Base-by-base conservation (phyloP, 768 basidiomycete genomes). In the Neoboletus magnificus region DNA sequence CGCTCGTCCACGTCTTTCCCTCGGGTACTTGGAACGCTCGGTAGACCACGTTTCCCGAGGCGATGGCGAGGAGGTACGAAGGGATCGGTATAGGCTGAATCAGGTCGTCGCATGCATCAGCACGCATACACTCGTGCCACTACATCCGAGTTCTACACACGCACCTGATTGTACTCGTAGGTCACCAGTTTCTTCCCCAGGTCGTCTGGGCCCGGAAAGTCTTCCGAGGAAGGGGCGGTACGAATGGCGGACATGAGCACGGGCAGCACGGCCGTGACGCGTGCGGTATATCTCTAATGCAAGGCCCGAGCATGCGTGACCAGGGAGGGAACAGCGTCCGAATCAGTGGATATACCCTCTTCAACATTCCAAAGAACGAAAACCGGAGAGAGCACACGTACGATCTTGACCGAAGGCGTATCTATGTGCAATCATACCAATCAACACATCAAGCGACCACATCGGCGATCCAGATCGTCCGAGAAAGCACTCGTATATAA, bases 61-160 rank as follows among this genome's bases (percentile, higher is more conserved):
- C 94, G 50, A 98, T 87, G 7, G 95, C 95, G 56, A 97, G 80
- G 29, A 98, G 76, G 69, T 98, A 97, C 0, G 87, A 84, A 1
- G 95, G 91, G 53, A 97, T 93, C 8, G 89, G 83, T 13, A 92
- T 79, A 6, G 89, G 87, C 90, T 59, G n/a, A 18, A 30, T 5
- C 23, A 43, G 4, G 5, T 32, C 9, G 6, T 11, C 8, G 4
- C 16, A 16, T 44, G 27, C 22, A 33, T 52, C 37, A 16, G 13
- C 20, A 45, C 10, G 11, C 11, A 2, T 16, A 22, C 12, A 30
- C 5, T 29, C 27, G 12, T 15, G 32, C 37, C 5, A 32, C 43
- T 20, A 27, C 5, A 16, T 25, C 23, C 11, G 6, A 11, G 16
- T 48, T 23, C 18, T 12, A 18, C 35, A 20, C 12, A n/a, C 80